Conservation (phyloP, 2,329 filamentous ascomycete species). For the Volutella citrinella region DNA sequence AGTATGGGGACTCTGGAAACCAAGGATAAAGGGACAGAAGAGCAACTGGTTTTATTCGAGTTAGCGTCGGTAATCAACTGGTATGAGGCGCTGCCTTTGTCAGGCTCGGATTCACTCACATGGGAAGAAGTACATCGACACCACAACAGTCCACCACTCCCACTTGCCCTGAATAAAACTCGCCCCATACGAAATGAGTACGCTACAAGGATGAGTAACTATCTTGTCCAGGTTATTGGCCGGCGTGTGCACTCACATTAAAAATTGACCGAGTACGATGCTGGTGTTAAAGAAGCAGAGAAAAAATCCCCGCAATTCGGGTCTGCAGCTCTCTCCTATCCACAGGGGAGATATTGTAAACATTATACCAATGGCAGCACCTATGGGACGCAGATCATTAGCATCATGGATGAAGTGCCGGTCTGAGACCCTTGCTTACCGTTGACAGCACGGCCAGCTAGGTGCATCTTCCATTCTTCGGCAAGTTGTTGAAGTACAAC, state of each 20-base stretch:
- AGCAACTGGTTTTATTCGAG: slow-evolving; percentile 12
- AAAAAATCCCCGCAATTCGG: slow-evolving; percentile 35
- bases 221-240: no score
- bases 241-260: slow-evolving; percentile 13
- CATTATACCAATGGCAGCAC: slow-evolving; percentile 33
- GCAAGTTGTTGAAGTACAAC: slow-evolving; percentile 29
- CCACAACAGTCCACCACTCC: slow-evolving; percentile 31
- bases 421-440: no score
- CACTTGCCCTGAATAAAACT: slow-evolving; percentile 21
- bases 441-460: slow-evolving; percentile 26
- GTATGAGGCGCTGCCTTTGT: no score
- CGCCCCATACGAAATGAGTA: slow-evolving; percentile 19
- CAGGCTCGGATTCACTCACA: slow-evolving; percentile 13
- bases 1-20: slow-evolving; percentile 37
- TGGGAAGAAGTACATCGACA: slow-evolving; percentile 30
- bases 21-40: slow-evolving; percentile 25
- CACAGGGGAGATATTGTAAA: slow-evolving; percentile 35
- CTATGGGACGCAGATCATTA: no score
- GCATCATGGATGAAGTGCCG: no score
- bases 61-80: no score
- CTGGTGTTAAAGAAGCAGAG: slow-evolving; percentile 36
- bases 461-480: slow-evolving; percentile 25
- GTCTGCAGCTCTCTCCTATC: slow-evolving; percentile 35
- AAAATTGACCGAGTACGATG: slow-evolving; percentile 35
- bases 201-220: slow-evolving; percentile 4